Evolutionary conservation across 371 early-diverging fungal genomes (phyloP).

Genomic region (Mycotypha africana): DNA sequence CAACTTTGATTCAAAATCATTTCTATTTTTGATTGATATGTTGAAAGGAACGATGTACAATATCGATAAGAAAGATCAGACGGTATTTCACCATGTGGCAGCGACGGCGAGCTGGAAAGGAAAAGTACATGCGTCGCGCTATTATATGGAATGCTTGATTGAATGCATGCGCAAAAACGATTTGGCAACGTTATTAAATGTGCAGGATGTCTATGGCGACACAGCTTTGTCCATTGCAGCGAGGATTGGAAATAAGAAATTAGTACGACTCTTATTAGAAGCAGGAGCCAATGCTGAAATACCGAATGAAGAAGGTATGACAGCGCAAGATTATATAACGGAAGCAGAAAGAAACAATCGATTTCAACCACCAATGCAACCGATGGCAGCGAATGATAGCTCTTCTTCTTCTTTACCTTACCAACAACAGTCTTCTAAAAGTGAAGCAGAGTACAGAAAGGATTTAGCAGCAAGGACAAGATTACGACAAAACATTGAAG

Average conservation of each 20-base stretch:
- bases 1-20: conserved; percentile 78
- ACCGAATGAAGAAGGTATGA: conserved; percentile 70
- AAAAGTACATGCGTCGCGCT: conserved; percentile 65
- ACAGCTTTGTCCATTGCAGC: conserved; percentile 90
- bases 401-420: too few species aligned
- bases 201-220: conserved; percentile 81
- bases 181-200: conserved; percentile 67
- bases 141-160: conserved; percentile 81
- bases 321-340: conserved; percentile 53
- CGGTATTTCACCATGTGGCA: conserved; percentile 88
- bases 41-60: conserved; percentile 67
- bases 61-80: conserved; percentile 72
- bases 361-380: conserved; percentile 5
- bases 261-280: conserved; percentile 71
- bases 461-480: conserved; percentile 18
- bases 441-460: conserved; percentile 7
- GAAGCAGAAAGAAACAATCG: conserved; percentile 27
- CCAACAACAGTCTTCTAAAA: not conserved
- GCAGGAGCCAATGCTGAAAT: conserved; percentile 79
- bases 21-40: conserved; percentile 69
- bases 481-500: conserved; percentile 13
- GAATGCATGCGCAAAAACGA: conserved; percentile 45
- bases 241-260: conserved; percentile 65
- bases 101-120: conserved; percentile 66
- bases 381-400: too few species aligned